Evolutionary conservation across 192 early-diverging fungal genomes (phyloP).

Genomic region (Coemansia sp.): DNA sequence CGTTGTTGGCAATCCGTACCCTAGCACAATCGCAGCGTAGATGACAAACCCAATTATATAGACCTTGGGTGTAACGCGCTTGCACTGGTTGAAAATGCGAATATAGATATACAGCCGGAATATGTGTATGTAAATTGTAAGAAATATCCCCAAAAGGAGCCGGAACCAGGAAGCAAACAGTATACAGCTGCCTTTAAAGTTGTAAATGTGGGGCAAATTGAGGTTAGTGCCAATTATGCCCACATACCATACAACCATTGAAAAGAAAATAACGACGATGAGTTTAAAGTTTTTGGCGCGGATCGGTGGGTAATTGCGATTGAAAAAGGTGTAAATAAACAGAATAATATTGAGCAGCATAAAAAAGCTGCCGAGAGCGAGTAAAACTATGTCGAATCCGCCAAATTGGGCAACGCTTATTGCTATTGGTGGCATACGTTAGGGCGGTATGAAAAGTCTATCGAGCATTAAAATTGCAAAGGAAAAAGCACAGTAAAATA

Average conservation of each 20-base stretch:
- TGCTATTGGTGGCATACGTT: too few species aligned
- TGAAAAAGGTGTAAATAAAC: constrained; percentile 16
- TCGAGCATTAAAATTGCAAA: too few species aligned
- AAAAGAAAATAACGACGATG: constrained; percentile 20
- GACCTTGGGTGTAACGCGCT: constrained; percentile 5
- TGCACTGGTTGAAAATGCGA: constrained; percentile 21
- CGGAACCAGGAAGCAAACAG: constrained; percentile 37
- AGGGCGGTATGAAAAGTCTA: too few species aligned
- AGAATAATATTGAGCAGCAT: constrained; percentile 30
- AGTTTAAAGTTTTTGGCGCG: constrained; percentile 39
- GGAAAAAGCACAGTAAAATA: too few species aligned
- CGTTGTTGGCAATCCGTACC: constrained; percentile 22
- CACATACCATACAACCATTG: constrained; percentile 35
- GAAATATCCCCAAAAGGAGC: constrained; percentile 24
- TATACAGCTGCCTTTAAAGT: constrained; percentile 17
- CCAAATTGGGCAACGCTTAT: not conserved
- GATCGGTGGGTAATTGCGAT: constrained; percentile 32
- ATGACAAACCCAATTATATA: not conserved
- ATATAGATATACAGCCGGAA: constrained; percentile 38
- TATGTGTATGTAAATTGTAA: constrained; percentile 24
- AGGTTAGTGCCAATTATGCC: constrained; percentile 38
- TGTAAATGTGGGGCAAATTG: constrained; percentile 7
- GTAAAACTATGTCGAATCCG: constrained; percentile 6
- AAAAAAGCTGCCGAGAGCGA: constrained; percentile 10
- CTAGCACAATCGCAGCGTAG: constrained; percentile 2